A percentile compares a stretch with the other conserved stretches of the same genome.
phyloP scores from a whole-genome alignment of 2,329 filamentous ascomycete genomes.

The Pestalotiopsis sp. region DNA sequence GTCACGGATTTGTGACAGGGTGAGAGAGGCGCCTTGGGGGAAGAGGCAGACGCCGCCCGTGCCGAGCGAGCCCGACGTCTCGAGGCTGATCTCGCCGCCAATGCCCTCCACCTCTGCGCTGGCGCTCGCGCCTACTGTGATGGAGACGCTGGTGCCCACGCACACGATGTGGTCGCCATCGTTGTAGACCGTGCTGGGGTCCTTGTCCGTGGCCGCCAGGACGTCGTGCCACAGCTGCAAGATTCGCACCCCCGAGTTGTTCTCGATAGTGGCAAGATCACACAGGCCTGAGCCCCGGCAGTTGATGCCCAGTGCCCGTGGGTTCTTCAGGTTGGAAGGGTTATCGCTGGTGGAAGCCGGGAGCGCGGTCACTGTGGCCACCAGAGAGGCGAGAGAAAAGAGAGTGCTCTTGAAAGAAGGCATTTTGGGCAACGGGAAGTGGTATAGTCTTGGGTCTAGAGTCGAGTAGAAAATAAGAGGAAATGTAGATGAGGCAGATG shows the following conservation, averaged over 20 bases:
- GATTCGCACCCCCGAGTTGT: conserved; percentile 14
- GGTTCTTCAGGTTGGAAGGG: conserved; percentile 15
- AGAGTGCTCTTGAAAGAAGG: conserved; percentile 1
- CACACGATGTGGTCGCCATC: conserved; percentile 22
- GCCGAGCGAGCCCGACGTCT: conserved; percentile 12
- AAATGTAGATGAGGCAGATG: neutral
- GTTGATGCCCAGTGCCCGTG: conserved; percentile 22
- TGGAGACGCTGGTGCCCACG: conserved; percentile 18
- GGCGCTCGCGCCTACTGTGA: conserved; percentile 17
- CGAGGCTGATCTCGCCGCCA: conserved; percentile 15
- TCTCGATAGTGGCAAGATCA: conserved; percentile 17
- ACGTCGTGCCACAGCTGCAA: conserved; percentile 20
- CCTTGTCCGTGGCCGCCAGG: conserved; percentile 17
- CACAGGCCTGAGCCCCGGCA: conserved; percentile 23
- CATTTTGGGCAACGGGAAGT: neutral
- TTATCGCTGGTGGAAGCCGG: conserved; percentile 10
- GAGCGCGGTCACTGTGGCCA: neutral
- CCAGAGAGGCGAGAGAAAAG: neutral
- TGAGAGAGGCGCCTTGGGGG: conserved; percentile 20
- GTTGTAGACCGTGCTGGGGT: conserved; percentile 19
- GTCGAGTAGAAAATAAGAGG: neutral
- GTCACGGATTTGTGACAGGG: conserved; percentile 17
- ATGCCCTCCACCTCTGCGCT: conserved; percentile 17
- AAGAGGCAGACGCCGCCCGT: conserved; percentile 22
- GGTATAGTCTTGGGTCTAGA: neutral